Evolutionary conservation across 2,329 filamentous ascomycete genomes (phyloP).

Genomic region (Aspergillus neoniger): DNA sequence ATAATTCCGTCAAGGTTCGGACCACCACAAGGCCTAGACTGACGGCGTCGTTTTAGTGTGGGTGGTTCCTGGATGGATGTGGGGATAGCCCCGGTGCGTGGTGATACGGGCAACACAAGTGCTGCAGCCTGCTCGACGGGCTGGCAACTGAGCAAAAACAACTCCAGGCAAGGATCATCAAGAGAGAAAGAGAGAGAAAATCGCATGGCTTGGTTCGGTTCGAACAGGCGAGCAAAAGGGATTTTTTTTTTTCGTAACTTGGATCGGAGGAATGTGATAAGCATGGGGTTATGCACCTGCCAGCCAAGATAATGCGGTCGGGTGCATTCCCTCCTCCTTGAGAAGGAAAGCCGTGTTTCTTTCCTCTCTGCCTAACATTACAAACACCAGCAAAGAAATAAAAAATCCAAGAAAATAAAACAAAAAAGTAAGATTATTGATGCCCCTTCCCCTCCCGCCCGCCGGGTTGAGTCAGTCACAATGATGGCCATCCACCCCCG

Average conservation of each 20-base stretch:
- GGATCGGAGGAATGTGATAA: background rate
- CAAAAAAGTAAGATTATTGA: background rate
- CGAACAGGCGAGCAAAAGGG: background rate
- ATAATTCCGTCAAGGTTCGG: constrained; percentile 24
- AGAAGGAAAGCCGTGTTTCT: too few relatives aligned
- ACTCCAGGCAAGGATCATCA: background rate
- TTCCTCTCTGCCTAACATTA: background rate
- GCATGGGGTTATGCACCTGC: background rate
- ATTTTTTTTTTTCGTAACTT: background rate
- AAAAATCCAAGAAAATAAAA: background rate
- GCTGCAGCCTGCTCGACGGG: background rate
- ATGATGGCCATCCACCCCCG: background rate
- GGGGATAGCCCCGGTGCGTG: constrained; percentile 23
- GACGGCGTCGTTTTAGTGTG: constrained; percentile 24
- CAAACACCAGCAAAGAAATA: too few relatives aligned
- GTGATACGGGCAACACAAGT: constrained; percentile 1
- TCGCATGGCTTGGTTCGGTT: constrained; percentile 1
- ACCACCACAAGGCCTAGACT: constrained; percentile 28
- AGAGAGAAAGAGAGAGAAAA: background rate
- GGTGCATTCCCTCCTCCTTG: background rate
- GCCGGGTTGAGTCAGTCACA: background rate
- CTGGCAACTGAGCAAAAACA: background rate
- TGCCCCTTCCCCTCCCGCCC: background rate
- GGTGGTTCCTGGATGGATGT: constrained; percentile 23
- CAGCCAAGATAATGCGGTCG: background rate